Evolutionary conservation across 2,329 filamentous ascomycete genomes (phyloP).

Genomic region (Phyllosticta citribraziliensis): DNA sequence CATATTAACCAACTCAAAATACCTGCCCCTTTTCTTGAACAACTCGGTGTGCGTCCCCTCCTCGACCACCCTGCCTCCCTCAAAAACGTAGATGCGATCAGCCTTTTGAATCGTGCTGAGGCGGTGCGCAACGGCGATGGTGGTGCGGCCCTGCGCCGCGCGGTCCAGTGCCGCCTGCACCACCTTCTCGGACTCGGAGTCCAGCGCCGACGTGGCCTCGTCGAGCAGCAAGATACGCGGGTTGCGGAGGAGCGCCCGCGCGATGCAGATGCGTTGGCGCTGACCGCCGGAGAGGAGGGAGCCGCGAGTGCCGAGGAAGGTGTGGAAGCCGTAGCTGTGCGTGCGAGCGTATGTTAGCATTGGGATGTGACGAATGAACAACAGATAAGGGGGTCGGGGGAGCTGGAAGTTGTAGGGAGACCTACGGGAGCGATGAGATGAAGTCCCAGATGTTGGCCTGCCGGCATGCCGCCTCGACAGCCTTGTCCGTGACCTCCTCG

Average conservation of each 20-base stretch:
- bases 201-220: conserved; percentile 11
- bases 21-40: neutral
- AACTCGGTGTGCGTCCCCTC: conserved; percentile 55
- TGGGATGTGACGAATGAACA: too few species aligned
- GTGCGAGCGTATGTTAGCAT: neutral
- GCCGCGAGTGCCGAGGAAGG: conserved; percentile 23
- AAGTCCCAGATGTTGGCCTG: conserved; percentile 44
- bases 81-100: conserved; percentile 85
- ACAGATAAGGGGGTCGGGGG: conserved; percentile 34
- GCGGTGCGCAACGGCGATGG: conserved; percentile 81
- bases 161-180: conserved; percentile 70
- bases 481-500: conserved; percentile 57
- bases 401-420: conserved; percentile 21
- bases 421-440: conserved; percentile 19
- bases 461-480: conserved; percentile 64
- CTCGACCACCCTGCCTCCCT: conserved; percentile 73
- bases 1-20: conserved; percentile 10
- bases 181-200: conserved; percentile 48
- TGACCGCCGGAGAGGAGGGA: conserved; percentile 69
- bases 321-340: conserved; percentile 50
- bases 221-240: conserved; percentile 59
- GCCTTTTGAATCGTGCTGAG: conserved; percentile 85
- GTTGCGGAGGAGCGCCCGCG: conserved; percentile 75
- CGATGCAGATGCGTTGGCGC: conserved; percentile 87
- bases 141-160: conserved; percentile 73